A percentile compares a stretch with the other conserved stretches of the same genome.
Conservation (phyloP, 352 stramenopile species). For the Phytopythium delawarense region DNA sequence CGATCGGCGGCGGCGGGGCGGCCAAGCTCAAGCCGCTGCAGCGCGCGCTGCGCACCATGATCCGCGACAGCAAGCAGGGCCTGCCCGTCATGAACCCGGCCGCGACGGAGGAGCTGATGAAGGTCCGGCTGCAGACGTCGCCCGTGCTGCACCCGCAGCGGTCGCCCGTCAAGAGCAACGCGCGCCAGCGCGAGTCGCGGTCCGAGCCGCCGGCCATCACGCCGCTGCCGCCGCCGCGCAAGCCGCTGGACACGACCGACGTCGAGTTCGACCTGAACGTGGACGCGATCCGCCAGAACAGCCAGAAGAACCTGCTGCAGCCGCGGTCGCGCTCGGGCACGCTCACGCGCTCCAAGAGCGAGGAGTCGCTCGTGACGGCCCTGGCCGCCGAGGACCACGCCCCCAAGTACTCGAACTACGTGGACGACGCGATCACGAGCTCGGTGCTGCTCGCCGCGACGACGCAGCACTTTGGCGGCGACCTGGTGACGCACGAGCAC, state of each 20-base stretch:
- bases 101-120: conserved; percentile 55
- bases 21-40: conserved; percentile 51
- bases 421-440: conserved; percentile 59
- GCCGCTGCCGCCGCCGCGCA: conserved; percentile 27
- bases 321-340: conserved; percentile 44
- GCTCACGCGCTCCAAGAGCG: conserved; percentile 68
- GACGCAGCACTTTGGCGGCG: conserved; percentile 83
- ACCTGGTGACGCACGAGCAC: conserved; percentile 80
- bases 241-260: conserved; percentile 57
- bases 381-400: conserved; percentile 18
- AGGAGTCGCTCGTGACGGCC: conserved; percentile 46
- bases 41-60: conserved; percentile 59
- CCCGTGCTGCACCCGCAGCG: conserved; percentile 23
- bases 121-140: conserved; percentile 55
- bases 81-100: conserved; percentile 73
- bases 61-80: conserved; percentile 43
- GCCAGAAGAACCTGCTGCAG: conserved; percentile 24
- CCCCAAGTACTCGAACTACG: conserved; percentile 71
- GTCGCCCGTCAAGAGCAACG: conserved; percentile 15
- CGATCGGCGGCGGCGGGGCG: conserved; percentile 16
- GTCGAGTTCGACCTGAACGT: conserved; percentile 69
- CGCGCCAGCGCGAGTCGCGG: conserved; percentile 16
- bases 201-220: conserved; percentile 20
- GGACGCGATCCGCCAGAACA: conserved; percentile 25
- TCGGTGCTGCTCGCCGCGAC: conserved; percentile 74